Evolutionary conservation across 2,329 filamentous ascomycete species (phyloP).

Genomic region (Penicillium hordei): DNA sequence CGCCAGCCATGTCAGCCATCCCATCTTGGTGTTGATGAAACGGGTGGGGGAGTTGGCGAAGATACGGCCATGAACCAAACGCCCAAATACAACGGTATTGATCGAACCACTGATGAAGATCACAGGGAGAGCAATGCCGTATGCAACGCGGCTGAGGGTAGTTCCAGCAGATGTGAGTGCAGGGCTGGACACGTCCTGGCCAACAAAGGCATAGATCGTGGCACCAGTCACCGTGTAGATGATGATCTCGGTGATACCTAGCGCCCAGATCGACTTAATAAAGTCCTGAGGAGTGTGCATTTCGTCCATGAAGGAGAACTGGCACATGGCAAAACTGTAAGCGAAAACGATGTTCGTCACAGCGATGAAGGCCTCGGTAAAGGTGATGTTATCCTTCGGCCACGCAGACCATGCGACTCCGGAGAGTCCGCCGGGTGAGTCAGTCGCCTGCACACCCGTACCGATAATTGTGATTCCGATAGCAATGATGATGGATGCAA

Average conservation of each 20-base stretch:
- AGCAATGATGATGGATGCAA: slow-evolving; percentile 33
- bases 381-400: slow-evolving; percentile 26
- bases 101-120: slow-evolving; percentile 39
- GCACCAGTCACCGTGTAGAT: slow-evolving; percentile 36
- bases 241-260: slow-evolving; percentile 34
- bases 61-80: slow-evolving; percentile 34
- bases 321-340: slow-evolving; percentile 47
- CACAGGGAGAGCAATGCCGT: slow-evolving; percentile 33
- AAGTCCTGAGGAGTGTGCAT: slow-evolving; percentile 37
- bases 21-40: slow-evolving; percentile 35
- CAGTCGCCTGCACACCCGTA: slow-evolving; percentile 27
- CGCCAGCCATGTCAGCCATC: slow-evolving; percentile 34
- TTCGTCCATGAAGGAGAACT: slow-evolving; percentile 38
- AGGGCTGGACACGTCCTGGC: slow-evolving; percentile 31
- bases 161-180: slow-evolving; percentile 30
- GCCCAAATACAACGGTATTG: slow-evolving; percentile 35
- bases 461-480: slow-evolving; percentile 38
- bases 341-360: slow-evolving; percentile 37
- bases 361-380: slow-evolving; percentile 33
- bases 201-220: slow-evolving; percentile 35
- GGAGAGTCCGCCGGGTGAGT: slow-evolving; percentile 24
- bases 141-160: slow-evolving; percentile 32
- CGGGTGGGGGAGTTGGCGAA: slow-evolving; percentile 36
- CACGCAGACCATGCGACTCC: slow-evolving; percentile 30
- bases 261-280: slow-evolving; percentile 42